Base-by-base conservation (phyloP, 805 yeast genomes). In the Grigorovia jiainica region DNA sequence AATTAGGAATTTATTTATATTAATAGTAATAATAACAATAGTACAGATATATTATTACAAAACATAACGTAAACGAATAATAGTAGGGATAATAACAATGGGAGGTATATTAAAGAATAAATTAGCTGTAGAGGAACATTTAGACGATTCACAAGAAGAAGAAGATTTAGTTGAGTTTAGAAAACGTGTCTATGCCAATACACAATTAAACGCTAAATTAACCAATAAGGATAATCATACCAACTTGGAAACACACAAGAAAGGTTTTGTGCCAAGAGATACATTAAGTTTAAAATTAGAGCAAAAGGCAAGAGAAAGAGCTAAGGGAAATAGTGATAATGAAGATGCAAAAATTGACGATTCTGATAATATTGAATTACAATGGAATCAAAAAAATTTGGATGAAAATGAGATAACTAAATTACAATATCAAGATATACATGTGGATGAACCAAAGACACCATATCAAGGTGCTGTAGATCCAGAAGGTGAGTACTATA, bases 391-490 rank as follows among this genome's bases (percentile, higher is more conserved):
- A 50, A 68, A 79, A 47, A 89, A 89, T 54, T 61, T 89, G 41
- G 75, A 72, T 40, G 75, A 73, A 40, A 70, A 70, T 43, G 73
- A 72, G 39, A 59, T 74, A n/a, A 73, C 85, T 3, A 95, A 87
- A 56, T 83, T 76, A 57, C 85, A 82, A 51, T 59, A 58, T 34
- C 68, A 65, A 39, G 69, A 68, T 43, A 59, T 68, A 35, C 61
- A 58, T 43, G 86, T 89, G 35, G 95, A 86, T 55, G 97, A 89
- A 60, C 97, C 97, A 18, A 89, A 89, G 67, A 89, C 97, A 1
- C 97, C 97, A 5, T 89, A 82, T 54, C 94, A 85, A 57, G 94
- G 92, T 9, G 94, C 95, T 1, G 82, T 85, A 21, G 79, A 82
- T 53, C 89, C 92, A 1, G 70, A 74, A 41, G 86, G 85, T 25